Evolutionary conservation across 208 protist genomes (phyloP), one percentile per base, ranked within the genome.

Genomic region (Porcisia hertigi): DNA sequence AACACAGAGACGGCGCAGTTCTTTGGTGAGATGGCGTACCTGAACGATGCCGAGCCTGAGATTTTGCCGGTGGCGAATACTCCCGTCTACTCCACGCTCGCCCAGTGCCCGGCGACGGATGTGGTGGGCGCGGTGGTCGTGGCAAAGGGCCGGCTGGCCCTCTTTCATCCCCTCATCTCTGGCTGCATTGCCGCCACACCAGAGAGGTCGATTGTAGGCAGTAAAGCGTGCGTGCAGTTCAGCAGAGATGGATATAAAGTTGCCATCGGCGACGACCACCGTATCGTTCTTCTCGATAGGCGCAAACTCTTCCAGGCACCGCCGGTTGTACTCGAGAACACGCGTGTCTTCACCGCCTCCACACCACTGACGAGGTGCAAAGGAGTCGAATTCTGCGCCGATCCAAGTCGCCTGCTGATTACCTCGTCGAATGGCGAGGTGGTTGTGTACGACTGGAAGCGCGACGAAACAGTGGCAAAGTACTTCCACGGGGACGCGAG

Each of bases 121-220:
- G 86, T 94, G 59, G 58, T 95, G 23, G 93, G 79, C 0, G 79
- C 91, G 7, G 85, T 94, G 14, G 75, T 95, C 49, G 65, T 79
- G 6, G 70, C 81, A 2, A 83, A 92, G 55, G 84, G 89, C 5
- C 62, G 82, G 7, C 65, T 95, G 3, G 85, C 86, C 36, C 77
- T 97, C 23, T 95, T 97, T 65, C 89, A 97, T 69, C 93, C 93
- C 1, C 77, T 95, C 41, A 86, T 97, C 57, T 87, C 88, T 2
- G 93, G 90, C 16, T 88, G 89, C 45, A 62, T 97, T n/a, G 93
- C 92, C 18, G 77, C 85, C 0, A 91, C 91, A 18, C 53, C 77
- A 7, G 88, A 86, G 52, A 69, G 77, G 3, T 71, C 77, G n/a
- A 67, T 95, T 25, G 63, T 78, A 5, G 91, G 93, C 5, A 64